These are phyloP conservation scores for Tetrahymena malaccensis DNA, from an alignment of 73 alveolate genomes.

Conservation along the genomic window DNA sequence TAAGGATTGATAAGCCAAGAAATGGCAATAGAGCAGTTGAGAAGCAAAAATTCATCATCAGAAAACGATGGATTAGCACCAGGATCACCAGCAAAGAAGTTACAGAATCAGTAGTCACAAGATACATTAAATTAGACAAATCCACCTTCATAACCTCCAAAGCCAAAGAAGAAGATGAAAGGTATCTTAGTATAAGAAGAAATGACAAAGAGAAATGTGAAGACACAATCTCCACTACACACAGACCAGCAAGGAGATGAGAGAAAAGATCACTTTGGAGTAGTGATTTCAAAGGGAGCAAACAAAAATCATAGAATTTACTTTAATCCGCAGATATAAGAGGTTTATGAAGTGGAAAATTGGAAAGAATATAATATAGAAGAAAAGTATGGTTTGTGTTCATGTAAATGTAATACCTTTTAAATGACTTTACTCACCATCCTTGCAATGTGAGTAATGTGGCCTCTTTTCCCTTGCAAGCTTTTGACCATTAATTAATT, in stretches of 20 bases:
- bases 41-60: neutral
- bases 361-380: neutral
- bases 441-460: slow-evolving; percentile 1
- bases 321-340: neutral
- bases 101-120: neutral
- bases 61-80: neutral
- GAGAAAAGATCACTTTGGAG: neutral
- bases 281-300: neutral
- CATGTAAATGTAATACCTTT: neutral
- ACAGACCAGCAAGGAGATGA: neutral
- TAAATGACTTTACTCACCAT: neutral
- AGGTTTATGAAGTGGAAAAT: neutral
- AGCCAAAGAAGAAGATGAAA: neutral
- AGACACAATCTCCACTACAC: neutral
- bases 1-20: neutral
- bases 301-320: neutral
- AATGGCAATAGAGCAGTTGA: neutral
- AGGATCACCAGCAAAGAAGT: neutral
- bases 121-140: neutral
- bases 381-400: neutral
- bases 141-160: neutral
- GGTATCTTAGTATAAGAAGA: neutral
- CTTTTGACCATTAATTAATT: neutral
- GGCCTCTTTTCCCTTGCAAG: neutral
- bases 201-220: neutral